Evolutionary conservation across 2,329 filamentous ascomycete genomes (phyloP).

Genomic region (Sodiomyces alkalinus): DNA sequence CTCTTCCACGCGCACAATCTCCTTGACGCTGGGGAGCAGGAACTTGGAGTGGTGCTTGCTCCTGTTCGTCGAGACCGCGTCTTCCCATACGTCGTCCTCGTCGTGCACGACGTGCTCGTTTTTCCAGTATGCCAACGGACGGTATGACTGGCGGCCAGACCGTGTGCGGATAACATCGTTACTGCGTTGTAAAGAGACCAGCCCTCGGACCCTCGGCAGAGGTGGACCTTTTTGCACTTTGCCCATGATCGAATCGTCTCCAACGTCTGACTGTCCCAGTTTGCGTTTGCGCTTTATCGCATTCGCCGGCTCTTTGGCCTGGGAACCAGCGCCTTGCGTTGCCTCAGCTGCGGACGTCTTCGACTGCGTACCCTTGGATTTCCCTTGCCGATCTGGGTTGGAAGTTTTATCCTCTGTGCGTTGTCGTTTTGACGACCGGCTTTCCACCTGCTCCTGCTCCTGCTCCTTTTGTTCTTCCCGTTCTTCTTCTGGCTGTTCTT

Average conservation of each 20-base stretch:
- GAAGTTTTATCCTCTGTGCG: conserved; percentile 7
- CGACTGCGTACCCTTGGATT: conserved; percentile 4
- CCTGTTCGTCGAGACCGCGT: conserved; percentile 1
- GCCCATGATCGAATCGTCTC: conserved; percentile 30
- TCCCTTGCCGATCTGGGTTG: conserved; percentile 2
- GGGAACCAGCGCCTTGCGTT: conserved; percentile 2
- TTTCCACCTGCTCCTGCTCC: conserved; percentile 5
- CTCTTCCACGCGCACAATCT: conserved; percentile 61
- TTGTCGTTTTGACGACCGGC: conserved; percentile 6
- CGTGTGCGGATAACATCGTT: conserved; percentile 46
- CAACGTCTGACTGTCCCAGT: conserved; percentile 23
- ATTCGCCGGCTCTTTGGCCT: conserved; percentile 7
- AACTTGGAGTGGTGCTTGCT: conserved; percentile 24
- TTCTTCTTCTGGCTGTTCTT: conserved; percentile 1
- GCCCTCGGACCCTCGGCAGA: conserved; percentile 36
- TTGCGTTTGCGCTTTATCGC: conserved; percentile 14
- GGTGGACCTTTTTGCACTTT: conserved; percentile 37
- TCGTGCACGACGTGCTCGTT: conserved; percentile 62
- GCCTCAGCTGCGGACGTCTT: conserved; percentile 7
- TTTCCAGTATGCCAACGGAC: conserved; percentile 73
- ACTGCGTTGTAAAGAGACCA: conserved; percentile 34
- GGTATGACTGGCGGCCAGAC: conserved; percentile 63
- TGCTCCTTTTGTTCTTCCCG: conserved; percentile 6
- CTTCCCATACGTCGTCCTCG: conserved; percentile 30
- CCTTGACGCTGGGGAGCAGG: conserved; percentile 56